Evolutionary conservation across 148 eudicot genomes (phyloP), one percentile per base, ranked within the genome.

Genomic region (Diospyros kaki): DNA sequence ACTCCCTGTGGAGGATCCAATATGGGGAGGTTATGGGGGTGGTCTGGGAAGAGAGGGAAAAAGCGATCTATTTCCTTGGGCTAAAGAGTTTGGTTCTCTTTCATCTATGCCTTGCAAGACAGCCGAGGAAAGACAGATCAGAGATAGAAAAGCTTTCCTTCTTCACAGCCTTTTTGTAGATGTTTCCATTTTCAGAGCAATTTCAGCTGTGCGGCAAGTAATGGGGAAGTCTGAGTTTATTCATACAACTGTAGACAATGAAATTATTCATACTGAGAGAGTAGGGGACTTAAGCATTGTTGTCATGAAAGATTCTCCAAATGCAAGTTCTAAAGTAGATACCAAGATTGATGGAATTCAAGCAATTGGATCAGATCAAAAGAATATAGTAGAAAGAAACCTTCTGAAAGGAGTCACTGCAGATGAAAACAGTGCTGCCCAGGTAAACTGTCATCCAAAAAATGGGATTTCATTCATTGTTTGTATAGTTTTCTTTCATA

Each of bases 391-490:
- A 7, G 97, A 96, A 76, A 88, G 85, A 80, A 96, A 96, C 81
- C 81, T 96, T 56, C 85, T 96, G 45, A 96, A 96, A 89, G 99
- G 99, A 78, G 84, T 96, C 76, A 93, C 99, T 12, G 98, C 99
- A 58, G 98, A 96, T 90, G 99, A 96, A 82, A 96, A 96, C 84
- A 96, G 98, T 86, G 97, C 99, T 79, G 97, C 98, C 64, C 99
- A 96, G 89, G 99, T 96, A 91, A 85, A 84, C 75, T 68, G 42
- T 43, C 39, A n/a, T 48, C 8, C 59, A 14, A 28, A 63, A 71
- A 38, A 10, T 69, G 58, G 9, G 51, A 15, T 43, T 70, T 53
- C 64, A 5, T 53, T 9, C 6, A 55, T 38, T 17, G 14, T 43
- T 48, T 18, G 61, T 67, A 54, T 14, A 18, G 2, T 63, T 39